Percentiles rank a stretch among this genome's conserved stretches.
These are phyloP conservation scores for Pseudocercospora vitis DNA, from an alignment of 2,329 filamentous ascomycete species.

Conservation along the genomic window DNA sequence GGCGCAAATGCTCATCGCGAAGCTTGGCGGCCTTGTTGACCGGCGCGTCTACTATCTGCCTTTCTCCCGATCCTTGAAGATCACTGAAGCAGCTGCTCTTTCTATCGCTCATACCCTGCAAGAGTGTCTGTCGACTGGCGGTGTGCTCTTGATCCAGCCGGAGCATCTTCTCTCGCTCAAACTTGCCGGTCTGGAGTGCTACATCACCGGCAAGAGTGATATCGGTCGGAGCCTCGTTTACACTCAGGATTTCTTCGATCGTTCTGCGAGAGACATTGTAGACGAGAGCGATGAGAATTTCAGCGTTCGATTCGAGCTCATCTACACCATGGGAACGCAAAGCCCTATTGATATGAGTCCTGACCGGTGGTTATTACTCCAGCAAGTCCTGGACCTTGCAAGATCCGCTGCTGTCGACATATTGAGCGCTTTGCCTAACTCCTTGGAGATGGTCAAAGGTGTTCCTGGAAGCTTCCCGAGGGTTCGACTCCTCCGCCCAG, in stretches of 20 bases:
- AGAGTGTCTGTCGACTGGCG: conserved; percentile 45
- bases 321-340: conserved; percentile 47
- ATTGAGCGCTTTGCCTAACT: conserved; percentile 18
- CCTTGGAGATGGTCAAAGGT: conserved; percentile 17
- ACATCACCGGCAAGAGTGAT: conserved; percentile 49
- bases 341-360: conserved; percentile 43
- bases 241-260: conserved; percentile 53
- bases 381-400: conserved; percentile 41
- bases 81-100: conserved; percentile 33
- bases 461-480: conserved; percentile 50
- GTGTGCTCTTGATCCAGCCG: conserved; percentile 61
- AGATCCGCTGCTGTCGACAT: conserved; percentile 20
- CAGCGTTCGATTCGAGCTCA: conserved; percentile 44
- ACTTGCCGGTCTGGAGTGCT: conserved; percentile 59
- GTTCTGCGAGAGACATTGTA: conserved; percentile 57
- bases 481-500: conserved; percentile 54
- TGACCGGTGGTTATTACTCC: conserved; percentile 42
- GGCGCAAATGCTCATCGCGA: conserved; percentile 55
- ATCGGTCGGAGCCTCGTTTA: conserved; percentile 48
- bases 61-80: conserved; percentile 55
- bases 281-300: conserved; percentile 60
- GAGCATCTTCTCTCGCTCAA: conserved; percentile 67
- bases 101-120: conserved; percentile 44
- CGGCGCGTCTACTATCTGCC: conserved; percentile 58
- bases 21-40: conserved; percentile 56